Conservation (phyloP, 768 basidiomycete genomes). For the Termitomyces sp. region DNA sequence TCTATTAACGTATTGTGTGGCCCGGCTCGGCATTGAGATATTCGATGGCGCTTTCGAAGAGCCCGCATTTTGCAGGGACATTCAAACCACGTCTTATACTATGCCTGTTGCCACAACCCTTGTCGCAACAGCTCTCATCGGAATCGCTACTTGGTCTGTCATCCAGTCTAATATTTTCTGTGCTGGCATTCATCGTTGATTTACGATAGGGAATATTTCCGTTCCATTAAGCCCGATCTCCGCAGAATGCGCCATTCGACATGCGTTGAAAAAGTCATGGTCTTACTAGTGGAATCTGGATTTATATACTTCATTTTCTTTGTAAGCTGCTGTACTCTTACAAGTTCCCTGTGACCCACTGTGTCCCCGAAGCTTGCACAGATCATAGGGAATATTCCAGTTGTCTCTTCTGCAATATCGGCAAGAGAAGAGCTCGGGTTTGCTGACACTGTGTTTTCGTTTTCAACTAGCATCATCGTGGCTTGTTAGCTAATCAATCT, state of each 20-base stretch:
- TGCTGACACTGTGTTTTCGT: background rate
- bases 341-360: background rate
- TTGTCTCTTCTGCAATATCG: background rate
- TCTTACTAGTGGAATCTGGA: constrained; percentile 6
- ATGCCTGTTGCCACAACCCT: constrained; percentile 5
- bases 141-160: constrained; percentile 1
- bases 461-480: constrained; percentile 7
- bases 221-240: constrained; percentile 1
- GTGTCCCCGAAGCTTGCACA: background rate
- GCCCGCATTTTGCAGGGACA: constrained; percentile 2
- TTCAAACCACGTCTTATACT: constrained; percentile 3
- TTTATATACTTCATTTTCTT: constrained; percentile 8
- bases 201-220: constrained; percentile 1
- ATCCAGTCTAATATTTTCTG: background rate
- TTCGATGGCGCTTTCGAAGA: constrained; percentile 3
- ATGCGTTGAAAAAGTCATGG: constrained; percentile 5
- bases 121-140: constrained; percentile 2
- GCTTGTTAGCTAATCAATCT: background rate
- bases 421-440: background rate
- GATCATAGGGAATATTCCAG: constrained; percentile 2
- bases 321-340: background rate
- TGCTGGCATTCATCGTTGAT: background rate
- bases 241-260: background rate
- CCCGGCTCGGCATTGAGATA: constrained; percentile 1
- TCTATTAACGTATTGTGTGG: constrained; percentile 5